Evolutionary conservation across 2,329 filamentous ascomycete genomes (phyloP).

Genomic region (Chrysosporium keratinophilum): DNA sequence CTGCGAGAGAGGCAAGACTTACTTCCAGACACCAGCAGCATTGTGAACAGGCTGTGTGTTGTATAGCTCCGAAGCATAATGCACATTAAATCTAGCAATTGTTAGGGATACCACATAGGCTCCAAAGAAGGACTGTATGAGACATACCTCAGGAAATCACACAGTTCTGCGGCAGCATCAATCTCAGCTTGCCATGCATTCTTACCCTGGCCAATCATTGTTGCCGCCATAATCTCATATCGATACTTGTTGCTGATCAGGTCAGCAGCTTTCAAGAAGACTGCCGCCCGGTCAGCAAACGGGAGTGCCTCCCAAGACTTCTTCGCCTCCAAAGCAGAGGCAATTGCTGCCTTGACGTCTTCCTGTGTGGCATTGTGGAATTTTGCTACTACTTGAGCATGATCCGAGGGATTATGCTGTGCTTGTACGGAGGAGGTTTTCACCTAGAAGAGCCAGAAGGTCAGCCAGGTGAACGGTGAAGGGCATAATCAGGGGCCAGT

Average conservation of each 20-base stretch:
- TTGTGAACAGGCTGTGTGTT: constrained; percentile 77
- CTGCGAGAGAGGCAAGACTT: constrained; percentile 19
- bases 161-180: constrained; percentile 82
- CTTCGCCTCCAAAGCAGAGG: constrained; percentile 76
- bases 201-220: constrained; percentile 94
- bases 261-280: constrained; percentile 94
- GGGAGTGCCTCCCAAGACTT: constrained; percentile 74
- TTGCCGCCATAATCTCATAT: constrained; percentile 92
- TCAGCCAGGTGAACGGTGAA: neutral
- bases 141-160: constrained; percentile 66
- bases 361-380: constrained; percentile 71
- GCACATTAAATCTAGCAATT: constrained; percentile 61
- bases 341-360: constrained; percentile 71
- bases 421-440: constrained; percentile 20
- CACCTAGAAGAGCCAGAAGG: constrained; percentile 18
- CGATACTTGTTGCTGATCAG: constrained; percentile 85
- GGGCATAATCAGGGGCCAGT: neutral
- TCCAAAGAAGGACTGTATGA: neutral
- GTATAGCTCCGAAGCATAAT: constrained; percentile 87
- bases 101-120: neutral
- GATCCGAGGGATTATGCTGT: constrained; percentile 78
- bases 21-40: constrained; percentile 77
- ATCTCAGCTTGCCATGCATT: constrained; percentile 99
- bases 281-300: constrained; percentile 79
- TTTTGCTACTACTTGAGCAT: constrained; percentile 63